Evolutionary conservation across 2,329 filamentous ascomycete genomes (phyloP).

Genomic region (Blumeria graminis): DNA sequence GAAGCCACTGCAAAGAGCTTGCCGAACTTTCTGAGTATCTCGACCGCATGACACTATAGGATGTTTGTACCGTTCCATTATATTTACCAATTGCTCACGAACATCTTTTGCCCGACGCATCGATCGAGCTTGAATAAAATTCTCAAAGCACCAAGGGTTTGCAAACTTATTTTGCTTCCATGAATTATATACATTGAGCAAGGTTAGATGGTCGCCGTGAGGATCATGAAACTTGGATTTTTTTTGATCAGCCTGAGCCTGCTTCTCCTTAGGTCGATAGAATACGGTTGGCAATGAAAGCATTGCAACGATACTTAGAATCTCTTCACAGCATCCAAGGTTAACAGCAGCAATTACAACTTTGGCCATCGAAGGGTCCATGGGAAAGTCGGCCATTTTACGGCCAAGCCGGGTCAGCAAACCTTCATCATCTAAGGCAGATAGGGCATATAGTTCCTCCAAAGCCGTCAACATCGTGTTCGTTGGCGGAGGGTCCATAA

Average conservation of each 20-base stretch:
- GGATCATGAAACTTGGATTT: conserved; percentile 95
- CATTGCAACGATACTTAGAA: conserved; percentile 88
- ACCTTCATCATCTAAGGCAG: conserved; percentile 84
- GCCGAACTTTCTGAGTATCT: conserved; percentile 66
- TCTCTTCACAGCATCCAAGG: conserved; percentile 73
- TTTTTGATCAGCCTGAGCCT: conserved; percentile 87
- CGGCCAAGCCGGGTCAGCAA: conserved; percentile 73
- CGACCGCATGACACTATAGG: conserved; percentile 63
- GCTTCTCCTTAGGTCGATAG: conserved; percentile 93
- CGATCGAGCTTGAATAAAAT: conserved; percentile 80
- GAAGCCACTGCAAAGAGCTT: conserved; percentile 78
- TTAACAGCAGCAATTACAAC: conserved; percentile 73
- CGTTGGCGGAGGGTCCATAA: conserved; percentile 94
- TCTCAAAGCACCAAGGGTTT: conserved; percentile 87
- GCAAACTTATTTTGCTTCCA: conserved; percentile 74
- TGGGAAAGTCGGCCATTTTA: conserved; percentile 97
- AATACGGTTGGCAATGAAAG: conserved; percentile 70
- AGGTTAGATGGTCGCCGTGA: conserved; percentile 76
- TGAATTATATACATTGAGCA: conserved; percentile 91
- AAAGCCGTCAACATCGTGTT: conserved; percentile 94
- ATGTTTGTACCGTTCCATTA: conserved; percentile 82
- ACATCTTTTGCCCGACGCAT: conserved; percentile 85
- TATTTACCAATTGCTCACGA: conserved; percentile 70
- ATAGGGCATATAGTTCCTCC: conserved; percentile 82
- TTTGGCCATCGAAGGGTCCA: conserved; percentile 84